phyloP scores from a whole-genome alignment of 1,284 basidiomycete species.

The Boletus albobrunnescens region DNA sequence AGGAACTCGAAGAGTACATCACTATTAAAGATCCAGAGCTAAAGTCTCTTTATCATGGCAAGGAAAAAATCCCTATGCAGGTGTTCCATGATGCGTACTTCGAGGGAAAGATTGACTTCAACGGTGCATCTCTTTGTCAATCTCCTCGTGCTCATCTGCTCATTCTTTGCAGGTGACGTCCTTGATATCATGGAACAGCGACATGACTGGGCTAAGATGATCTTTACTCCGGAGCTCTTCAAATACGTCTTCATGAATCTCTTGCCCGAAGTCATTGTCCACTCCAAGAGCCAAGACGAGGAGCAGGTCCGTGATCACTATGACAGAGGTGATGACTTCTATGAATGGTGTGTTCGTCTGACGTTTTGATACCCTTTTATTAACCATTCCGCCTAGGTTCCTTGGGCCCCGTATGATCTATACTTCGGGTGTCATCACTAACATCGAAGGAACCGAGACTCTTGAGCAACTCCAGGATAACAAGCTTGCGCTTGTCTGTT shows the following conservation, averaged over 20 bases:
- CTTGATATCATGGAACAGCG: conserved; percentile 91
- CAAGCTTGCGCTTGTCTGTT: conserved; percentile 93
- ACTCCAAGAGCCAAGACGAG: conserved; percentile 88
- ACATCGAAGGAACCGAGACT: conserved; percentile 74
- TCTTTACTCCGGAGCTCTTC: conserved; percentile 84
- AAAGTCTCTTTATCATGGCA: conserved; percentile 72
- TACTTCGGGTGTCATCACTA: conserved; percentile 86
- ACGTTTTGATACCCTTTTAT: conserved; percentile 1
- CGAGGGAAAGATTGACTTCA: conserved; percentile 94
- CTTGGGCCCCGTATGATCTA: conserved; percentile 96
- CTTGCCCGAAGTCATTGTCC: conserved; percentile 89
- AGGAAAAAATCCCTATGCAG: conserved; percentile 96
- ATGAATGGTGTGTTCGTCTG: conserved; percentile 60
- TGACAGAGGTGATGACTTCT: conserved; percentile 95
- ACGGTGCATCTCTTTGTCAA: conserved; percentile 45
- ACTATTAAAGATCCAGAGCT: conserved; percentile 84
- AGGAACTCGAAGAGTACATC: conserved; percentile 86
- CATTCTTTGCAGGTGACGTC: conserved; percentile 67
- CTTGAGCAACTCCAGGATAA: conserved; percentile 98
- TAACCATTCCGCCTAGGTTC: conserved; percentile 53
- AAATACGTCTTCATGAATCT: conserved; percentile 89
- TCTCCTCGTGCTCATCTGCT: conserved; percentile 10
- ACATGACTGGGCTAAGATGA: conserved; percentile 94
- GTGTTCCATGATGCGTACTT: conserved; percentile 98
- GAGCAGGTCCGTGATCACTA: conserved; percentile 97